Base-by-base conservation (phyloP, 1,284 basidiomycete species). In the Ustilago lituana region DNA sequence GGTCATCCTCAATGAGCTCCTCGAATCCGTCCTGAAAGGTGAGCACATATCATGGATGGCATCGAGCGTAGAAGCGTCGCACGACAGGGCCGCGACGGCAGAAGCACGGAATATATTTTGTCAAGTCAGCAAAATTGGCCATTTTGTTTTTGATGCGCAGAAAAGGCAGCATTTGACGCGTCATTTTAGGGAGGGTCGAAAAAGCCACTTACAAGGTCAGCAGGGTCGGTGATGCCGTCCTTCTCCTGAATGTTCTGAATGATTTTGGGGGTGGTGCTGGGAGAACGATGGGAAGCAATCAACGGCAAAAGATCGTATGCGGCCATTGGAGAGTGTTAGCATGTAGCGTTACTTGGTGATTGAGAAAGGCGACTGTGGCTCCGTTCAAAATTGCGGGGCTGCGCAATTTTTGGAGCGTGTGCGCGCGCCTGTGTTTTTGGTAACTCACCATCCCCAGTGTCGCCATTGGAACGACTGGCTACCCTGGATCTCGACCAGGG, bases 401-500 rank as follows among this genome's bases (percentile, higher is more conserved):
- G 40, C 26, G 32, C 2, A 31, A 32, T 17, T 24, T 37, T 7
- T 37, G 12, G n/a, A n/a, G 12, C 8, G 14, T 12, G 4, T 14
- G n/a, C 7, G 46, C 33, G 46, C 33, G 38, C 37, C 22, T 20
- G 27, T 24, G 44, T 52, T 31, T 51, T 29, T 29, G 6, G 27
- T 7, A 29, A 29, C 27, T 29, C 27, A 71, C 63, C 93, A 94
- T 55, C 90, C 89, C 89, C 89, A 92, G 78, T 93, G 91, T 68
- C 90, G 87, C 89, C 89, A 92, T 40, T 84, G 79, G 72, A 91
- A 91, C 39, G 31, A 50, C n/a, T 52, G 37, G 51, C 86, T 67
- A 11, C 91, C 93, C 65, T 84, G 85, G 76, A 93, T 85, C 65
- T 93, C 91, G 51, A 92, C 88, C 52, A 91, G 76, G n/a, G 87